Evolutionary conservation across 2,329 filamentous ascomycete genomes (phyloP).

Genomic region (Dendryphion nanum): DNA sequence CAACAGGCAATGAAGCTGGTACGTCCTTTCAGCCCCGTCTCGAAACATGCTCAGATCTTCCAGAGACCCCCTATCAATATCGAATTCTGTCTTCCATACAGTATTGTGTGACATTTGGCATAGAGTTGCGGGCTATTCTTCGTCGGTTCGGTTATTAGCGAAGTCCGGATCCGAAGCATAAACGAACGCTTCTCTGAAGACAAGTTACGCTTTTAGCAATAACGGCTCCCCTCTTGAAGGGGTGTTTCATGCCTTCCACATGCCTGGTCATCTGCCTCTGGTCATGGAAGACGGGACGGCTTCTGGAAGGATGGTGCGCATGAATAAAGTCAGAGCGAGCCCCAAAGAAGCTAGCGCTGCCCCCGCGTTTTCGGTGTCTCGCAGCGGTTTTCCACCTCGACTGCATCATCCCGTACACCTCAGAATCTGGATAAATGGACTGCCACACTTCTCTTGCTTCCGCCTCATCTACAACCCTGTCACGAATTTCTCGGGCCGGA

Average conservation of each 20-base stretch:
- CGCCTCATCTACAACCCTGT: too few species aligned
- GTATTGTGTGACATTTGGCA: too few species aligned
- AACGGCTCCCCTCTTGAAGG: conserved; percentile 12
- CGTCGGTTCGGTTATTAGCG: conserved; percentile 6
- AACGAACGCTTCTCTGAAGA: conserved; percentile 2
- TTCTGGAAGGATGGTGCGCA: conserved; percentile 11
- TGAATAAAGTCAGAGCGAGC: conserved; percentile 6
- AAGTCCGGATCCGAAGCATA: conserved; percentile 8
- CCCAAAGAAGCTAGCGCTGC: conserved; percentile 11
- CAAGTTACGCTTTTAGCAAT: conserved; percentile 10
- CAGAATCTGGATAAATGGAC: conserved; percentile 11
- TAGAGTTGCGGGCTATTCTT: too few species aligned
- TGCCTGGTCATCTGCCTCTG: conserved; percentile 2
- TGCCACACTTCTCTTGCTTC: conserved; percentile 11
- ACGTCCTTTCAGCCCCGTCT: too few species aligned
- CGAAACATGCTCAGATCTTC: too few species aligned
- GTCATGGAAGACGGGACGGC: conserved; percentile 1
- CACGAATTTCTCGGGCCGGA: background rate
- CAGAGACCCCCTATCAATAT: too few species aligned
- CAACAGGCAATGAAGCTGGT: too few species aligned
- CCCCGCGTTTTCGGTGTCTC: conserved; percentile 8
- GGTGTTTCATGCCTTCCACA: conserved; percentile 6
- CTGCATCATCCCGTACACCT: conserved; percentile 5
- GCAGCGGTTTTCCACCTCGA: conserved; percentile 9
- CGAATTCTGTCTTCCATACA: too few species aligned